phyloP scores from a whole-genome alignment of 1,284 basidiomycete species.

The Cutaneotrichosporon dermatis region DNA sequence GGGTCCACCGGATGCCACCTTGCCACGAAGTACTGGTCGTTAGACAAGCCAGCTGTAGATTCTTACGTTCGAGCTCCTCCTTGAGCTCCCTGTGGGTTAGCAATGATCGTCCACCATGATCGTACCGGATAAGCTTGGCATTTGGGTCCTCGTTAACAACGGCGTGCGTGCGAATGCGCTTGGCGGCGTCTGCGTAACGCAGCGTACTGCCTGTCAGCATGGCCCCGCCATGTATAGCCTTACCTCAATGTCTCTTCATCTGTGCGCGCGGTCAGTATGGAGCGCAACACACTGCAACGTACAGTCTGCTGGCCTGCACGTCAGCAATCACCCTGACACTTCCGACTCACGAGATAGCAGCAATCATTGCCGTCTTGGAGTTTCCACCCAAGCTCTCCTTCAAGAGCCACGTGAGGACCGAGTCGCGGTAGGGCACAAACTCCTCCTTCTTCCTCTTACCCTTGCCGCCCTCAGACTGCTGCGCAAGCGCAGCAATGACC shows the following conservation, averaged over 20 bases:
- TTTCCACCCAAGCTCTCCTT: conserved; percentile 96
- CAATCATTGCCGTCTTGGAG: conserved; percentile 84
- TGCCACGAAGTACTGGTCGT: conserved; percentile 27
- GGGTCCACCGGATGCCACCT: conserved; percentile 42
- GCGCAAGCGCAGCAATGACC: conserved; percentile 88
- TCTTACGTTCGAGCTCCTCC: conserved; percentile 74
- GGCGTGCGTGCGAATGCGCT: conserved; percentile 99
- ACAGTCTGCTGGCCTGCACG: conserved; percentile 66
- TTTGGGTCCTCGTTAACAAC: conserved; percentile 99
- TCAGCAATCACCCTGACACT: not conserved
- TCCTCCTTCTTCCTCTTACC: conserved; percentile 72
- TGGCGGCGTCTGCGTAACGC: conserved; percentile 94
- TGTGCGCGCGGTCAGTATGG: conserved; percentile 10
- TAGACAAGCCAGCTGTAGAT: too few relatives aligned
- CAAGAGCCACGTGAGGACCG: conserved; percentile 91
- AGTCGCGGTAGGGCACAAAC: conserved; percentile 90
- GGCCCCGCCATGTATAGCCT: not conserved
- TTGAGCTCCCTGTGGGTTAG: conserved; percentile 72
- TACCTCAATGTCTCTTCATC: conserved; percentile 87
- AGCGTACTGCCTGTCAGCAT: conserved; percentile 31
- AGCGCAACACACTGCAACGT: conserved; percentile 4
- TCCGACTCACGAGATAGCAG: conserved; percentile 70
- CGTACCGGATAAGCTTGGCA: conserved; percentile 73
- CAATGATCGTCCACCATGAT: too few relatives aligned
- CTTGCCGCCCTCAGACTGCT: conserved; percentile 56